phyloP scores from a whole-genome alignment of 2,329 filamentous ascomycete species.

The Calonectria pseudoreteaudii region DNA sequence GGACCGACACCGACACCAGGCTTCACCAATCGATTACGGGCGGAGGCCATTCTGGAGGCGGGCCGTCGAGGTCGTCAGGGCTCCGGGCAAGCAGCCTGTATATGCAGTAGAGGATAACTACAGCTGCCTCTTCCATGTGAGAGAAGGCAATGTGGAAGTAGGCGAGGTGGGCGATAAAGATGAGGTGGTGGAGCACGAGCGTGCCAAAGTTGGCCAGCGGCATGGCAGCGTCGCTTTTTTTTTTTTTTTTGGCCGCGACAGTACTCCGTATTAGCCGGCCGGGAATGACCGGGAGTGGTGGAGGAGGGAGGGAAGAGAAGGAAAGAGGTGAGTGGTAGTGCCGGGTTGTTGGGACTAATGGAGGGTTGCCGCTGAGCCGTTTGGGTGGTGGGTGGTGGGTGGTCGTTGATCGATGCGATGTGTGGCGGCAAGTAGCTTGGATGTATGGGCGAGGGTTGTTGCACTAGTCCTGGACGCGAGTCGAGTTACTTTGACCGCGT shows the following conservation, averaged over 20 bases:
- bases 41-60: slow-evolving; percentile 51
- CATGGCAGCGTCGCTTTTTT: slow-evolving; percentile 49
- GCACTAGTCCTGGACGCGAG: slow-evolving; percentile 1
- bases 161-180: slow-evolving; percentile 65
- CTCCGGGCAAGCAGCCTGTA: slow-evolving; percentile 60
- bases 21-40: slow-evolving; percentile 44
- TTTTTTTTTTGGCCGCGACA: background rate
- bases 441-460: background rate
- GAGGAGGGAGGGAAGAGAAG: background rate
- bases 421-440: background rate
- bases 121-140: slow-evolving; percentile 59
- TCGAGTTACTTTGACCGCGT: background rate
- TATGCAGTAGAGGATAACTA: slow-evolving; percentile 61
- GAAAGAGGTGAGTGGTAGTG: background rate
- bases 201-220: slow-evolving; percentile 64
- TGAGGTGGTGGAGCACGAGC: slow-evolving; percentile 62
- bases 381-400: background rate
- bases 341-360: background rate
- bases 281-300: slow-evolving; percentile 2
- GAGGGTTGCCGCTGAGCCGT: slow-evolving; percentile 4
- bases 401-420: slow-evolving; percentile 3
- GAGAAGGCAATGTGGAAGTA: slow-evolving; percentile 65
- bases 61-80: slow-evolving; percentile 59
- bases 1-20: slow-evolving; percentile 24
- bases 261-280: background rate